phyloP scores from a whole-genome alignment of 2,329 filamentous ascomycete genomes.

The Calonectria naviculata region DNA sequence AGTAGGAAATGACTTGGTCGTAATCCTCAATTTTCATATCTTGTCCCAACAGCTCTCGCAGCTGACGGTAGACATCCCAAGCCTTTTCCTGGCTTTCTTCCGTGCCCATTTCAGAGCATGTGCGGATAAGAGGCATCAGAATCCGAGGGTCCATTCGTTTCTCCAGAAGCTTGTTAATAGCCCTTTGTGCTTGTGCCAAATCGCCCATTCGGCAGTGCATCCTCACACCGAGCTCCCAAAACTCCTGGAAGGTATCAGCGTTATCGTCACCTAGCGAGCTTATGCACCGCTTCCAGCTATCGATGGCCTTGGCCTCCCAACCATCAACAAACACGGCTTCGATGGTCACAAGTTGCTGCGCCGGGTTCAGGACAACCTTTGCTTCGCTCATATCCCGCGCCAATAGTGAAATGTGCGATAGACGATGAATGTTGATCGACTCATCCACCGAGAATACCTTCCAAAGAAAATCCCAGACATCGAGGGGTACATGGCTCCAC shows the following conservation, averaged over 20 bases:
- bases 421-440: conserved; percentile 62
- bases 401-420: conserved; percentile 70
- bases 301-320: conserved; percentile 68
- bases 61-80: conserved; percentile 73
- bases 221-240: conserved; percentile 73
- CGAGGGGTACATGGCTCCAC: conserved; percentile 67
- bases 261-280: conserved; percentile 60
- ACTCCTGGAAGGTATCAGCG: conserved; percentile 60
- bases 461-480: conserved; percentile 76
- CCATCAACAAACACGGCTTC: conserved; percentile 75
- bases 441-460: conserved; percentile 65
- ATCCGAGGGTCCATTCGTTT: conserved; percentile 64
- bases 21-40: conserved; percentile 79
- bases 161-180: conserved; percentile 65
- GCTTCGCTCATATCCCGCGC: conserved; percentile 74
- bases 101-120: conserved; percentile 66
- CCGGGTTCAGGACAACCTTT: conserved; percentile 63
- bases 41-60: conserved; percentile 70
- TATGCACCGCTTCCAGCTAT: conserved; percentile 71
- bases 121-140: conserved; percentile 75
- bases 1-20: conserved; percentile 77
- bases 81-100: conserved; percentile 64
- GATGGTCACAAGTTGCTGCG: conserved; percentile 74
- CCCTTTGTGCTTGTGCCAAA: conserved; percentile 67
- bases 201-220: conserved; percentile 71